Conservation (phyloP, 768 basidiomycete genomes). For the Melanogaster broomeanus region DNA sequence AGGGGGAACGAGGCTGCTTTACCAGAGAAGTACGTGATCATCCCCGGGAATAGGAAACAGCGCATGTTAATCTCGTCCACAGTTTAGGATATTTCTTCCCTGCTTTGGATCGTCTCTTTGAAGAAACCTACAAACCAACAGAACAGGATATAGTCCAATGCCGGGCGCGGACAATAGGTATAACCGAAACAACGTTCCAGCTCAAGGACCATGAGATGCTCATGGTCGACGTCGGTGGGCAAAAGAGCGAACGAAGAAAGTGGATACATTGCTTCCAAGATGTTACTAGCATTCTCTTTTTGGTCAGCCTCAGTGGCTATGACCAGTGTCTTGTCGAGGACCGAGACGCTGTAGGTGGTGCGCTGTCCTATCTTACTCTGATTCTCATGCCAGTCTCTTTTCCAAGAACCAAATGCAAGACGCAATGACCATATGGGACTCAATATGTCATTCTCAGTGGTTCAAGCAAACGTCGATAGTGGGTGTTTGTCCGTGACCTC, state of each 20-base stretch:
- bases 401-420: constrained; percentile 96
- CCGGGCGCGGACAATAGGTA: constrained; percentile 87
- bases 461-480: constrained; percentile 94
- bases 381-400: not conserved
- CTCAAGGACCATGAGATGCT: constrained; percentile 81
- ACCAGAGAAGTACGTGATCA: constrained; percentile 77
- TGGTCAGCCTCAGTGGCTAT: constrained; percentile 90
- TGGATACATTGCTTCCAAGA: constrained; percentile 97
- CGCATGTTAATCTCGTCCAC: constrained; percentile 3
- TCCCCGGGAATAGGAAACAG: not conserved
- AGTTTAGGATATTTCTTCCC: constrained; percentile 79
- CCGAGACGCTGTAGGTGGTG: constrained; percentile 72
- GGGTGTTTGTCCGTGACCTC: constrained; percentile 26
- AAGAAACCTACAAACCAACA: constrained; percentile 66
- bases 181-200: constrained; percentile 84
- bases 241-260: constrained; percentile 90
- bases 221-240: constrained; percentile 93
- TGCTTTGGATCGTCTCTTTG: constrained; percentile 78
- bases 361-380: not conserved
- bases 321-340: constrained; percentile 95
- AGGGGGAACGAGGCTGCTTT: constrained; percentile 89
- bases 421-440: constrained; percentile 98
- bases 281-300: constrained; percentile 89
- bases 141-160: constrained; percentile 89
- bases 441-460: constrained; percentile 97